A percentile compares a stretch with the other conserved stretches of the same genome.
Conservation (phyloP, 2,329 filamentous ascomycete genomes). For the Aspergillus flavus region DNA sequence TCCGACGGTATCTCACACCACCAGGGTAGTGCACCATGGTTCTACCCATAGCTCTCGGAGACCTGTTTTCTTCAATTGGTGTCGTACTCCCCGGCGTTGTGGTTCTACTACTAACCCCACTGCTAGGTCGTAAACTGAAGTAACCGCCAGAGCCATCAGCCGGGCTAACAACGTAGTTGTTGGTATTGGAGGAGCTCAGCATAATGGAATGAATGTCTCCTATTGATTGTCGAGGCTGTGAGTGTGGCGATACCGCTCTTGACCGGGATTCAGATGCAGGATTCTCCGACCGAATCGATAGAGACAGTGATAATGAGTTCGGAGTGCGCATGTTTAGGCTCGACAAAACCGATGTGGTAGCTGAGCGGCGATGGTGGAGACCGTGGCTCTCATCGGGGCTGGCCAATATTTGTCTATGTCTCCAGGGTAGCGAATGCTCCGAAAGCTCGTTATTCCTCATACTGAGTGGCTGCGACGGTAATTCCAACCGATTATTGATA, state of each 20-base stretch:
- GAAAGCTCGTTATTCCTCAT: constrained; percentile 16
- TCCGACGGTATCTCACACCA: constrained; percentile 27
- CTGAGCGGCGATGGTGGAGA: constrained; percentile 37
- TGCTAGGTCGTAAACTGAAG: constrained; percentile 23
- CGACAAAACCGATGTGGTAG: constrained; percentile 35
- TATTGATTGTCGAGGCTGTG: constrained; percentile 12
- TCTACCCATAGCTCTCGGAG: constrained; percentile 15
- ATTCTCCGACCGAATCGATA: constrained; percentile 23
- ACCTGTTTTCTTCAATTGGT: constrained; percentile 24
- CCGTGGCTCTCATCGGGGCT: constrained; percentile 4
- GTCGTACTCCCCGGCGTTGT: constrained; percentile 21
- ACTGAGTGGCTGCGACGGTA: constrained; percentile 36
- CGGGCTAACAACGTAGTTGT: constrained; percentile 13
- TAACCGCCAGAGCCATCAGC: constrained; percentile 23
- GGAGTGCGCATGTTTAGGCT: constrained; percentile 15
- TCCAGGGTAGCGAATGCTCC: constrained; percentile 15
- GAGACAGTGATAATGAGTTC: constrained; percentile 17
- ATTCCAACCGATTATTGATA: constrained; percentile 41
- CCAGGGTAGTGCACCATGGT: constrained; percentile 30
- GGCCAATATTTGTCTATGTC: constrained; percentile 3
- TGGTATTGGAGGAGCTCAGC: constrained; percentile 10
- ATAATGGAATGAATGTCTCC: constrained; percentile 11
- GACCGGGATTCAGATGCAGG: constrained; percentile 11
- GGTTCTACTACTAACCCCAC: constrained; percentile 21
- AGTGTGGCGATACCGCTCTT: constrained; percentile 22